Evolutionary conservation across 805 yeast species (phyloP).

Genomic region (Maudiozyma serrabonitensis): DNA sequence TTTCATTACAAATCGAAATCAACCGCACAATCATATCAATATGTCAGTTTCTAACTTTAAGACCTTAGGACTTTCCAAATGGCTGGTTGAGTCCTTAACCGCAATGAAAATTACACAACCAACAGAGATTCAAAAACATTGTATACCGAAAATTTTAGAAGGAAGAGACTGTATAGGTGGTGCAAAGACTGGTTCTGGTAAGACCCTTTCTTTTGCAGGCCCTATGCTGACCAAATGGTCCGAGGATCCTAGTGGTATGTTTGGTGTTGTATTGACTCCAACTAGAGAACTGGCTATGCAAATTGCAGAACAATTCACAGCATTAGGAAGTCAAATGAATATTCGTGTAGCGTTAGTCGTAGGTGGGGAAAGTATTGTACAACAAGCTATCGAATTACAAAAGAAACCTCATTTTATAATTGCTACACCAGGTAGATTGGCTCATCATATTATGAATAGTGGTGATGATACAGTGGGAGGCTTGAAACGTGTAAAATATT

Average conservation of each 20-base stretch:
- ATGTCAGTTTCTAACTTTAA: constrained; percentile 3
- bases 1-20: no score
- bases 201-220: constrained; percentile 95
- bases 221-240: constrained; percentile 95
- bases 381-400: constrained; percentile 75
- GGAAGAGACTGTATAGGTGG: constrained; percentile 94
- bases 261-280: constrained; percentile 83
- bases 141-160: constrained; percentile 75
- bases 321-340: constrained; percentile 84
- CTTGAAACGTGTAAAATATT: constrained; percentile 60
- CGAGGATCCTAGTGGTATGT: constrained; percentile 87
- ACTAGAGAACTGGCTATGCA: constrained; percentile 91
- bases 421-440: constrained; percentile 95
- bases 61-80: constrained; percentile 63
- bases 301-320: constrained; percentile 93
- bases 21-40: neutral
- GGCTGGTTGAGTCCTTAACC: constrained; percentile 73
- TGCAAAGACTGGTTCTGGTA: constrained; percentile 97
- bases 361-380: constrained; percentile 92
- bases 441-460: constrained; percentile 79
- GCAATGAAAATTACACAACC: constrained; percentile 81
- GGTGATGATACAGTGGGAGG: constrained; percentile 58
- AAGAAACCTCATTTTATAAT: constrained; percentile 85
- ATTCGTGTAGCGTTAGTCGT: constrained; percentile 74
- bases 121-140: constrained; percentile 75